These are phyloP conservation scores for Limnomonas spitsbergensis DNA, from an alignment of 139 green algal species.

Conservation along the genomic window DNA sequence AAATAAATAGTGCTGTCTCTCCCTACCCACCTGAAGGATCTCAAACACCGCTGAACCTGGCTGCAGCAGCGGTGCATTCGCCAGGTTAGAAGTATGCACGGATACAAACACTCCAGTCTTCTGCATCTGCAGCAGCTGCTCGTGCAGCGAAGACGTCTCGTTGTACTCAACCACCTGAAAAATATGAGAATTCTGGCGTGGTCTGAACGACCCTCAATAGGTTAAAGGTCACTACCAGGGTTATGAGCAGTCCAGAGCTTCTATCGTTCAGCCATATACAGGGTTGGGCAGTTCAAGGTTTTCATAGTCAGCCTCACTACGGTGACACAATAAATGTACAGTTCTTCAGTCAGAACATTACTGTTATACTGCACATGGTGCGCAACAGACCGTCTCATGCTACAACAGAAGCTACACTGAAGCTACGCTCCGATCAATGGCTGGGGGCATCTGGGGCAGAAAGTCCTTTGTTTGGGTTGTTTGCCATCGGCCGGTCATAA, in stretches of 20 bases:
- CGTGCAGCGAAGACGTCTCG: conserved; percentile 53
- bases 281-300: too few relatives aligned
- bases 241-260: not conserved
- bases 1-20: not conserved
- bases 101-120: conserved; percentile 72
- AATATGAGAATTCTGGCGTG: too few relatives aligned
- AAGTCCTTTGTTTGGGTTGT: too few relatives aligned
- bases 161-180: conserved; percentile 52
- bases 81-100: conserved; percentile 81
- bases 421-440: too few relatives aligned
- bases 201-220: not conserved
- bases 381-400: too few relatives aligned
- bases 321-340: too few relatives aligned
- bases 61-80: conserved; percentile 78
- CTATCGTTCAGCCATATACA: not conserved
- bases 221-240: not conserved
- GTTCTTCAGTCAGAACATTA: too few relatives aligned
- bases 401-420: too few relatives aligned
- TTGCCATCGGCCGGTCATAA: too few relatives aligned
- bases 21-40: conserved; percentile 58
- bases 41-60: conserved; percentile 76
- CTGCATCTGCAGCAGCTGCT: conserved; percentile 76
- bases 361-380: too few relatives aligned
- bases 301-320: too few relatives aligned
- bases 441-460: too few relatives aligned